phyloP scores from a whole-genome alignment of 2,329 filamentous ascomycete genomes.

The Ceratocystis smalleyi region DNA sequence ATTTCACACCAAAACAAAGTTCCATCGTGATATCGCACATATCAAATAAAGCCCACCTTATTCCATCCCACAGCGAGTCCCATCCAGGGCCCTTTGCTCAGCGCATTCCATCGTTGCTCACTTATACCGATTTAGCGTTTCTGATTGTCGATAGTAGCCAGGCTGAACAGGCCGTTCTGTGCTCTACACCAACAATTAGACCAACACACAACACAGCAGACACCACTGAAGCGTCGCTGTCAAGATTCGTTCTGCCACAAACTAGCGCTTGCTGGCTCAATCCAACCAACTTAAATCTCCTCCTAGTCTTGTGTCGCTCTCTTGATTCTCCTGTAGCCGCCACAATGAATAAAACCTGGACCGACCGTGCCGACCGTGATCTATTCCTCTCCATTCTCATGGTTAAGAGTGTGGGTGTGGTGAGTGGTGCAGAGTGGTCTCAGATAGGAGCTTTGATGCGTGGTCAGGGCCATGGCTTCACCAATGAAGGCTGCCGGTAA shows the following conservation, averaged over 20 bases:
- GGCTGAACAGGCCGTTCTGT: neutral
- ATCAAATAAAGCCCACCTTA: neutral
- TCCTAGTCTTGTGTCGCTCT: neutral
- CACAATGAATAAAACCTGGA: slow-evolving; percentile 43
- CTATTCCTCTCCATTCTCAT: slow-evolving; percentile 48
- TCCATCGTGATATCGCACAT: slow-evolving; percentile 13
- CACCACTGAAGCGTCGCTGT: neutral
- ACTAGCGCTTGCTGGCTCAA: neutral
- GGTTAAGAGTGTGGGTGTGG: slow-evolving; percentile 47
- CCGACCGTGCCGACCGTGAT: slow-evolving; percentile 45
- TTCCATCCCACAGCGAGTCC: neutral
- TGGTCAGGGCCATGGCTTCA: slow-evolving; percentile 43
- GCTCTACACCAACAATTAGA: neutral
- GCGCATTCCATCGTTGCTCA: neutral
- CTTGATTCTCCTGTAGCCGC: neutral
- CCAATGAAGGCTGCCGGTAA: slow-evolving; percentile 49
- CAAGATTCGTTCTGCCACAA: neutral
- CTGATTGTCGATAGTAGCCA: neutral
- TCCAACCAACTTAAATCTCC: neutral
- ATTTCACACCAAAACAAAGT: slow-evolving; percentile 7
- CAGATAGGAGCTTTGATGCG: slow-evolving; percentile 48
- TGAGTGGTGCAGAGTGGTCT: slow-evolving; percentile 47
- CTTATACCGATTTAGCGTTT: neutral
- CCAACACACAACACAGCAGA: neutral
- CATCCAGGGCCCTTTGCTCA: neutral